Base-by-base conservation (phyloP, 164 flowering plant species). In the Vitis rupestris region DNA sequence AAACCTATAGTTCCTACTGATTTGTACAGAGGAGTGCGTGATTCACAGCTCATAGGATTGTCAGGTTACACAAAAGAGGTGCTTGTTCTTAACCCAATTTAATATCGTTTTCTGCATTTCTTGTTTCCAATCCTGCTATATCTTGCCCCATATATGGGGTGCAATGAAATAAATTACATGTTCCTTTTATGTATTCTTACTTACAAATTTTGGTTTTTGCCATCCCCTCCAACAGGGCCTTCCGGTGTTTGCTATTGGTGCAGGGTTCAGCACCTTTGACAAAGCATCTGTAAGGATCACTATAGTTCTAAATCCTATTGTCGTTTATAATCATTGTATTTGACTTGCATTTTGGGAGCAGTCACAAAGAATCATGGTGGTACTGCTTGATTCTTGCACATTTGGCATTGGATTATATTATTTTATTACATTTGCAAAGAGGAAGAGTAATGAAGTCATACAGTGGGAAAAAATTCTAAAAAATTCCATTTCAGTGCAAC, bases 1-100 rank as follows among this genome's bases (percentile, higher is more conserved):
- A 95, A 86, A 84, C 97, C 99, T 17, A 95, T 95, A 9, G 60
- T 82, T 56, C 98, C 98, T 52, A 30, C 76, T 70, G 90, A 93
- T 9, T 72, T 88, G 23, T 91, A 93, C 72, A 84, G 93, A 82
- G 82, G 78, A 51, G 77, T 93, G 63, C 88, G 98, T 11, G 93
- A 91, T 73, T 83, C 98, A 54, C 97, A 95, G 61, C 97, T 95
- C 29, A 61, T 87, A 59, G 99, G 99, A 75, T 31, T 93, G 87
- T 89, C 93, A 11, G 99, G 97, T 67, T 89, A 89, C 88, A 78
- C 99, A 70, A 95, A 82, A 69, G 90, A 89, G 97, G 99, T 96
- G 68, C 55, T 53, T 17, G 56, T 59, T 70, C 16, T 29, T 55
- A 8, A 15, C 49, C 17, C 31, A 8, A 31, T 29, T 59, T 59